Conservation (phyloP, 1,284 basidiomycete species). For the Sporisorium sorghi region DNA sequence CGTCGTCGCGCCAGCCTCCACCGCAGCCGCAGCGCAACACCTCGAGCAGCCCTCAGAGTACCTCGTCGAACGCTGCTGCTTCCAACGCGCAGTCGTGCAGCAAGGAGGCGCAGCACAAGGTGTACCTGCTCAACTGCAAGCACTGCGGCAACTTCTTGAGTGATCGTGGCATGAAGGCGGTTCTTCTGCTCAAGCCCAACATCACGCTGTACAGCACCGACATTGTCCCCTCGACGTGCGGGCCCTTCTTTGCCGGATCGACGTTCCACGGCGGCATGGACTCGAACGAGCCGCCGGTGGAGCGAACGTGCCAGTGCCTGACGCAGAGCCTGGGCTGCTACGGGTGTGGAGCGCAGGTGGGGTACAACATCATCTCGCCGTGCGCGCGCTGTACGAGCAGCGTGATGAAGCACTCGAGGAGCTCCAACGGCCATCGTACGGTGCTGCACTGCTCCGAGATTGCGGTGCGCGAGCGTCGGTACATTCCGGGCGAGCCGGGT, state of each 20-base stretch:
- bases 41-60: slow-evolving; percentile 13
- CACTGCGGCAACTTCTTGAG: slow-evolving; percentile 80
- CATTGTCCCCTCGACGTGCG: slow-evolving; percentile 81
- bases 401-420: slow-evolving; percentile 72
- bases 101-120: slow-evolving; percentile 72
- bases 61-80: slow-evolving; percentile 8
- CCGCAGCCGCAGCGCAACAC: slow-evolving; percentile 15
- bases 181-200: slow-evolving; percentile 82
- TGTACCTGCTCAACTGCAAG: slow-evolving; percentile 83
- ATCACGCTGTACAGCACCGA: slow-evolving; percentile 86
- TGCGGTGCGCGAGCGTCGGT: slow-evolving; percentile 77
- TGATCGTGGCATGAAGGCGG: slow-evolving; percentile 87
- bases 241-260: slow-evolving; percentile 56
- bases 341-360: slow-evolving; percentile 78
- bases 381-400: slow-evolving; percentile 68
- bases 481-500: slow-evolving; percentile 78
- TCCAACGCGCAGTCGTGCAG: slow-evolving; percentile 16
- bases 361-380: slow-evolving; percentile 62
- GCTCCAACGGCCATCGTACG: slow-evolving; percentile 82
- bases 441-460: slow-evolving; percentile 87
- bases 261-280: slow-evolving; percentile 68
- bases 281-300: slow-evolving; percentile 70
- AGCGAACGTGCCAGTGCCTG: slow-evolving; percentile 77
- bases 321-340: slow-evolving; percentile 83
- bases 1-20: slow-evolving; percentile 7